A percentile compares a stretch with the other conserved stretches of the same genome.
Conservation (phyloP, 352 stramenopile genomes). For the Phytophthora podocarpi region DNA sequence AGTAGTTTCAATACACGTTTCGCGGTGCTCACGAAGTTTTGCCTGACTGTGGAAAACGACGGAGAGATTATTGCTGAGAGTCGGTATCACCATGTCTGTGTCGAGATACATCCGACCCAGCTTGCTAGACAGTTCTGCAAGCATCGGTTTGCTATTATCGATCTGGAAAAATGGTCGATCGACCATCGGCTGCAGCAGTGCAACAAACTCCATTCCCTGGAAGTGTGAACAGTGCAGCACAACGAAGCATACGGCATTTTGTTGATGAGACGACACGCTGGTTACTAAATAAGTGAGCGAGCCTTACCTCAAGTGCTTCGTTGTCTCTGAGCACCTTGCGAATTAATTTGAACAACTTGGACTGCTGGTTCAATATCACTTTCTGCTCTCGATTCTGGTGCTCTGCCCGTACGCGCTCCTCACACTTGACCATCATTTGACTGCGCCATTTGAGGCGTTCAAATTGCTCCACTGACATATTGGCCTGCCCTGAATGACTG, state of each 20-base stretch:
- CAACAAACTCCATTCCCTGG: neutral
- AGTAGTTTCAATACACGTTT: neutral
- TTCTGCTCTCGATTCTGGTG: conserved; percentile 4
- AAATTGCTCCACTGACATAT: too few species aligned
- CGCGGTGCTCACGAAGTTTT: neutral
- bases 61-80: neutral
- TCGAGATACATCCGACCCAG: neutral
- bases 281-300: too few species aligned
- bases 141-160: neutral
- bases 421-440: neutral
- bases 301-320: neutral
- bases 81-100: neutral
- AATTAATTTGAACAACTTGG: neutral
- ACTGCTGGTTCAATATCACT: neutral
- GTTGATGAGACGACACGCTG: too few species aligned
- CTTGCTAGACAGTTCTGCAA: neutral
- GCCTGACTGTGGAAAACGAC: neutral
- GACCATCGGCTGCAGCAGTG: neutral
- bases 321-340: neutral
- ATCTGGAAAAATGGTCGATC: neutral
- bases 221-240: too few species aligned
- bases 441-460: neutral
- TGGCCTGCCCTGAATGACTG: too few species aligned
- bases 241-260: too few species aligned
- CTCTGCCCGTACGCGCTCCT: neutral